Evolutionary conservation across 495 filamentous ascomycete species (phyloP), one percentile per base, ranked within the genome.

Genomic region (Bombardia bombarda): DNA sequence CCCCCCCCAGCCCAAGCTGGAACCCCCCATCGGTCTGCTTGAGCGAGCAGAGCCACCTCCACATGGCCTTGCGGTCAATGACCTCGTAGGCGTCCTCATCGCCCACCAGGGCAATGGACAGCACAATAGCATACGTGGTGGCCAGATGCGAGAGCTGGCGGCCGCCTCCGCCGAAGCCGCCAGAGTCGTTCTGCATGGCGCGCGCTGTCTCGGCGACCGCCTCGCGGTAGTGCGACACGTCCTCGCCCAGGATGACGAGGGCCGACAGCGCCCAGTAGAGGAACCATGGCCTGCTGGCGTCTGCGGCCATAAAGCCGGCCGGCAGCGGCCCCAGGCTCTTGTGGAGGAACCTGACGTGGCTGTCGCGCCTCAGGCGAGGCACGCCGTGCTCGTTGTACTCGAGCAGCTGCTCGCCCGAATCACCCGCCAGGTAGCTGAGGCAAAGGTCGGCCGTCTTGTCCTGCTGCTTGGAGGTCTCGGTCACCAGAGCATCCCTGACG

Each of bases 141-240:
- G 90, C 90, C 47, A 87, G 66, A 63, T 98, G 92, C 10, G 87
- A 87, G 46, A 74, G 69, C 58, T 97, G 93, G 32, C 89, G 85
- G 61, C 85, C 81, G n/a, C 92, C 90, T 36, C 92, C 92, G 20
- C 92, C 93, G 62, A 96, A 95, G 6, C 92, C 92, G 7, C 92
- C 92, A 13, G 68, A 73, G 22, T 69, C 55, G 59, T 97, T 92
- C 63, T 96, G 93, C 60, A 89, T 80, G 9, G 85, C 73, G 22
- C 70, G 68, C 17, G 92, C 77, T 1, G 88, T 92, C 32, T 75
- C 64, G 14, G 82, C 70, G 7, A 94, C 67, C 19, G 80, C 70
- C 42, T 84, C 67, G 30, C 80, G 75, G 54, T 87, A 90, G 45
- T 61, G 53, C 24, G 71, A 75, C 14, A 90, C 68, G 57, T 95